A percentile compares a stretch with the other conserved stretches of the same genome.
Evolutionary conservation across 2,329 filamentous ascomycete species (phyloP).

Genomic region (Hymenoscyphus occultus): DNA sequence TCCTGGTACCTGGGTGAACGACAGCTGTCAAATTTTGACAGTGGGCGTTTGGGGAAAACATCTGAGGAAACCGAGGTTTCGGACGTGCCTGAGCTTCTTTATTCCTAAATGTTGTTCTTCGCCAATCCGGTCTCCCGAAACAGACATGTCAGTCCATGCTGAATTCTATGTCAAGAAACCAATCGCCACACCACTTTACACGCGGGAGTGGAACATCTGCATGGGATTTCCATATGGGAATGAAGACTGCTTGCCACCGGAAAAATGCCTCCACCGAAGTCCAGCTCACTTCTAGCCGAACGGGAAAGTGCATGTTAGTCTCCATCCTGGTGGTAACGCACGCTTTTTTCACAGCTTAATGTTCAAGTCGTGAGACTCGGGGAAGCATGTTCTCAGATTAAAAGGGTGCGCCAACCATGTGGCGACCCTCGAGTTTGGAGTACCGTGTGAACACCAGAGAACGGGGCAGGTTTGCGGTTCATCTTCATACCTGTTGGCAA

Average conservation of each 20-base stretch:
- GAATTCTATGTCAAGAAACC: neutral
- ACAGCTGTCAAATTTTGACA: slow-evolving; percentile 20
- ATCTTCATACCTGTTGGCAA: neutral
- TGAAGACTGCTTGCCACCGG: neutral
- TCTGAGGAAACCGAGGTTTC: slow-evolving; percentile 24
- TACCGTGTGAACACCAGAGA: neutral
- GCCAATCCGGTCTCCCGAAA: neutral
- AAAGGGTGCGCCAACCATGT: neutral
- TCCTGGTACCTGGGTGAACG: slow-evolving; percentile 13
- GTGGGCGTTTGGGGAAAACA: slow-evolving; percentile 12
- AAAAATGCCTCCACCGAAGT: neutral
- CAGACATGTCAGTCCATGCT: neutral
- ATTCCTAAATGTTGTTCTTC: slow-evolving; percentile 6
- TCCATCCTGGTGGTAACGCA: slow-evolving; percentile 1
- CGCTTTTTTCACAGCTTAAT: neutral
- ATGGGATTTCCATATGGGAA: neutral
- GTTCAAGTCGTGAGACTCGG: neutral
- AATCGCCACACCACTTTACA: neutral
- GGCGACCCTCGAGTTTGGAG: neutral
- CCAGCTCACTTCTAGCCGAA: neutral
- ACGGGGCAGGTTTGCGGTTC: neutral
- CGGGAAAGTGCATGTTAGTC: neutral
- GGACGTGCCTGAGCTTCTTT: slow-evolving; percentile 10
- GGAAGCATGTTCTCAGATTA: neutral
- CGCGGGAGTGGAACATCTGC: slow-evolving; percentile 1